Conservation (phyloP, 225 moss, liverwort and hornwort species). For the Sphagnum contortum region DNA sequence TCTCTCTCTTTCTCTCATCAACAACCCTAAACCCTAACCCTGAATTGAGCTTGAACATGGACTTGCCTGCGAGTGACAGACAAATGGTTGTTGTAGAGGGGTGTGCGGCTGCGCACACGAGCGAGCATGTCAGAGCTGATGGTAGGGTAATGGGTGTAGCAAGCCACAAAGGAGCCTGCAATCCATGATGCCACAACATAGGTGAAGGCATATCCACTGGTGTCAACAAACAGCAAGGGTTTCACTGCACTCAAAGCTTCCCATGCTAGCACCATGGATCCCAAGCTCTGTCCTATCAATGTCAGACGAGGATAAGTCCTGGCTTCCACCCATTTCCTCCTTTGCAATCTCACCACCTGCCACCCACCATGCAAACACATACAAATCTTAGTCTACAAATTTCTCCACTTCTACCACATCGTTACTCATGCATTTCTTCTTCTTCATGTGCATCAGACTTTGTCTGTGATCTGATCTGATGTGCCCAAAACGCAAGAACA, state of each 20-base stretch:
- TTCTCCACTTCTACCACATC: too few relatives aligned
- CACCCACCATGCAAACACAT: neutral
- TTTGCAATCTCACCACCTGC: slow-evolving; percentile 65
- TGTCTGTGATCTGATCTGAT: neutral
- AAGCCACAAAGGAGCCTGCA: slow-evolving; percentile 67
- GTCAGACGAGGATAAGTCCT: slow-evolving; percentile 75
- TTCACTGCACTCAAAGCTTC: slow-evolving; percentile 70
- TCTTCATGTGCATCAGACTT: neutral
- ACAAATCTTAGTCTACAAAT: too few relatives aligned
- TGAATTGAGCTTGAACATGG: too few relatives aligned
- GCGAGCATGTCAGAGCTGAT: slow-evolving; percentile 95
- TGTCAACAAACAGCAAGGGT: slow-evolving; percentile 78
- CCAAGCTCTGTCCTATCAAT: slow-evolving; percentile 86
- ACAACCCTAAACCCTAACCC: too few relatives aligned
- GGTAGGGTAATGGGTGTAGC: slow-evolving; percentile 96
- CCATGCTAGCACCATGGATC: slow-evolving; percentile 87
- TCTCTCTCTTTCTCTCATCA: too few relatives aligned
- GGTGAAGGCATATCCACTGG: slow-evolving; percentile 88
- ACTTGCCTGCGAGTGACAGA: slow-evolving; percentile 59
- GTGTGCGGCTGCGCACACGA: slow-evolving; percentile 53
- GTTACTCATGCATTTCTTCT: too few relatives aligned
- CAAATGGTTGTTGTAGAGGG: slow-evolving; percentile 70
- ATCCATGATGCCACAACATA: slow-evolving; percentile 68
- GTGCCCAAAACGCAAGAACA: neutral
- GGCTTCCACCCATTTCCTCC: slow-evolving; percentile 81